Base-by-base conservation (phyloP, 352 stramenopile genomes). In the Globisporangium solare region DNA sequence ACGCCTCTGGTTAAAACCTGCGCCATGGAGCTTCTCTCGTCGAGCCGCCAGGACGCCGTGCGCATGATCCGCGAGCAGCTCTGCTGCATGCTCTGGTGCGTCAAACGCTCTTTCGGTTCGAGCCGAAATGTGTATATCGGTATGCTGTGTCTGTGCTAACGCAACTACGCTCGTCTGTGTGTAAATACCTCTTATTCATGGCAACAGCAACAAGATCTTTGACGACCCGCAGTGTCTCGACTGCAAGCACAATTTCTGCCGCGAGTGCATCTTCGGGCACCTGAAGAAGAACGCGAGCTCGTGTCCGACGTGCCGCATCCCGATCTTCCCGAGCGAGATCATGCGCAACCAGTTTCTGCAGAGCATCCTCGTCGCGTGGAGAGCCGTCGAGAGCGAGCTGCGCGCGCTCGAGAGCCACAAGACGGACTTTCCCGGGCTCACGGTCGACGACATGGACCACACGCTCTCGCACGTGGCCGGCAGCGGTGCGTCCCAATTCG, bases 201-300 rank as follows among this genome's bases (percentile, higher is more conserved):
- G 5, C 27, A 35, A 35, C 58, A 93, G 83, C 58, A 61, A 63
- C 31, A 58, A 73, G 14, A 79, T 89, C 24, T 89, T 94, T 62
- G 74, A 88, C n/a, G 85, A 94, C 60, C 81, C 85, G 47, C 85
- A 94, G 37, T 91, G 83, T 52, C 74, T 94, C 53, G 79, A 88
- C 66, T 94, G 85, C 64, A 92, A 94, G 55, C 85, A 94, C 77
- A 94, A 94, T 54, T 94, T 93, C 51, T 94, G 85, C 51, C 78
- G 70, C 63, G 58, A 68, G 20, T 94, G 83, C 66, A 92, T 93
- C 51, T 70, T 85, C 22, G 51, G 71, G 32, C 78, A 92, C 45
- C 54, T 94, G 42, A 68, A 67, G 43, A 79, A 73, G 49, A 73
- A 74, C 53, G 67, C 86, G 50, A 78, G 69, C 37, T 63, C 73